Evolutionary conservation across 176 grass and related monocot species (phyloP).

Genomic region (Metroxylon sagu): DNA sequence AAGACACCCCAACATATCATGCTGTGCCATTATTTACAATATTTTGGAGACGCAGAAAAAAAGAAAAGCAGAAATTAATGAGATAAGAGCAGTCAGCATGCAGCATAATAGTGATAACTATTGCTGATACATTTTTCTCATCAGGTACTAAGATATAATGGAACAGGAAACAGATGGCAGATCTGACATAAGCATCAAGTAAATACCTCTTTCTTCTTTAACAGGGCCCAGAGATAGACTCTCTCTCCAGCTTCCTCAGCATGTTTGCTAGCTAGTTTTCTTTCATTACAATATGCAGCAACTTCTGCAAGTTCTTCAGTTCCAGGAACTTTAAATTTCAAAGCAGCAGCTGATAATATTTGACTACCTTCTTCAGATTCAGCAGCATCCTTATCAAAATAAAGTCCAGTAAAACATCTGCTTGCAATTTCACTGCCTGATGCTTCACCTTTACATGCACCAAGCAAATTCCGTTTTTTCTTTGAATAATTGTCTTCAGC

Average conservation of each 20-base stretch:
- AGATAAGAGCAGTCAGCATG: too few relatives aligned
- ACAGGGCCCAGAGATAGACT: conserved; percentile 79
- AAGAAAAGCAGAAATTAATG: too few relatives aligned
- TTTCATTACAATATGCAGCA: conserved; percentile 80
- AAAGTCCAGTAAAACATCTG: conserved; percentile 60
- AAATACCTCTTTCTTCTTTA: conserved; percentile 76
- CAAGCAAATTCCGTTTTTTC: conserved; percentile 23
- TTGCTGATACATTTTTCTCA: too few relatives aligned
- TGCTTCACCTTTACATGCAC: conserved; percentile 17
- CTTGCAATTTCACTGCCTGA: conserved; percentile 21
- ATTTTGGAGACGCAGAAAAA: too few relatives aligned
- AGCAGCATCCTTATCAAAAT: conserved; percentile 54
- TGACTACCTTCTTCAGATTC: conserved; percentile 66
- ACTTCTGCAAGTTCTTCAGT: conserved; percentile 49
- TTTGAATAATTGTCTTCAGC: conserved; percentile 70
- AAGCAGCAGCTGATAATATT: conserved; percentile 43
- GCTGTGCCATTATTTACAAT: too few relatives aligned
- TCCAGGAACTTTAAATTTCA: conserved; percentile 59
- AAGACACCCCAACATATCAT: too few relatives aligned
- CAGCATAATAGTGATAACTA: too few relatives aligned
- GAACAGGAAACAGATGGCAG: too few relatives aligned
- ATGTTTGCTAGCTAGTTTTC: conserved; percentile 63
- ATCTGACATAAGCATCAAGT: too few relatives aligned
- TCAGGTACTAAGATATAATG: too few relatives aligned
- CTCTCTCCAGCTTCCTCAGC: conserved; percentile 83